Evolutionary conservation across 139 green algal species (phyloP).

Genomic region (Haematococcus lacustris): DNA sequence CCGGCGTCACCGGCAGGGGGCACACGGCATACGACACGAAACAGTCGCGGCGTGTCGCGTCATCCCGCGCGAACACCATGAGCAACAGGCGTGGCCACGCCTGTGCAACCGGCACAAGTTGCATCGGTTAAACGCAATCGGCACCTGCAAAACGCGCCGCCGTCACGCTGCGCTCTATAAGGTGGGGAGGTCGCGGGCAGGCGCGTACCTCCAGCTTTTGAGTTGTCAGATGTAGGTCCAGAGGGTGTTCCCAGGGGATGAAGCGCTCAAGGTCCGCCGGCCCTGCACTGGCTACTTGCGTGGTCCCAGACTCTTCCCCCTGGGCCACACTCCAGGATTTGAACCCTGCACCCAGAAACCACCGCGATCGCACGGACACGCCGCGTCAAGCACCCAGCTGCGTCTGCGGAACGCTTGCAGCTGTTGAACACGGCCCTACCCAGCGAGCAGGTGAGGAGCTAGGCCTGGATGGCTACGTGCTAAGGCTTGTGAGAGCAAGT

Average conservation of each 20-base stretch:
- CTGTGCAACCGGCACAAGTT: conserved; percentile 1
- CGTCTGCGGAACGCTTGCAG: no score
- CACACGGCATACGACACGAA: conserved; percentile 30
- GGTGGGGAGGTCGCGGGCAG: background rate
- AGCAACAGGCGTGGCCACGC: conserved; percentile 23
- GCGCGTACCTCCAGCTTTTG: conserved; percentile 24
- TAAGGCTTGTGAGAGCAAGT: no score
- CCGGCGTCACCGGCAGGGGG: conserved; percentile 14
- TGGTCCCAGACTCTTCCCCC: conserved; percentile 4
- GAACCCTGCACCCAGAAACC: no score
- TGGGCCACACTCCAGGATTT: conserved; percentile 21
- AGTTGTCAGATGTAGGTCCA: conserved; percentile 24
- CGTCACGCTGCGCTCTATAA: background rate
- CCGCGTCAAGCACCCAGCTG: no score
- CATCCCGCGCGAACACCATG: conserved; percentile 20
- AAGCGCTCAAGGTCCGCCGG: conserved; percentile 11
- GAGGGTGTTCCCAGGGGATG: conserved; percentile 30
- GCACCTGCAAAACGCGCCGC: background rate
- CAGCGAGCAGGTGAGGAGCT: no score
- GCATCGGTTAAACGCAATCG: background rate
- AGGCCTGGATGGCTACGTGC: no score
- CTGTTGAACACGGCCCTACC: no score
- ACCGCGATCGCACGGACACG: no score
- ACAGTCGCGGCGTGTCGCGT: conserved; percentile 3
- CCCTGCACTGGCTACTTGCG: conserved; percentile 9